Conservation (phyloP, 2,329 filamentous ascomycete genomes). For the Colletotrichum scovillei region DNA sequence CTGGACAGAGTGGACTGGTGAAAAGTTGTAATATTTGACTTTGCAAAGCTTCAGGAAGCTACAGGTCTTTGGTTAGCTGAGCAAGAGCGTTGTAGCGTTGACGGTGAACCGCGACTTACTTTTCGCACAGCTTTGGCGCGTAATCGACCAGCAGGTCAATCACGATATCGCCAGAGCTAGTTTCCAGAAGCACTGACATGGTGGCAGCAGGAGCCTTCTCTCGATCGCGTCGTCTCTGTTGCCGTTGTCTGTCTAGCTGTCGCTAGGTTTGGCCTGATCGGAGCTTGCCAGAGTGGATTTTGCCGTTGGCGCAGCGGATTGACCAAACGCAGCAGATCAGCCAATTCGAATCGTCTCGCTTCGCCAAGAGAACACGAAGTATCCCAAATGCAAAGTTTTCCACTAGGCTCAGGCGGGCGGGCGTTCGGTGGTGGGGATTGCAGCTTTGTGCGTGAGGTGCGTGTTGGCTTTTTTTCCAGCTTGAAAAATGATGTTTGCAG, state of each 20-base stretch:
- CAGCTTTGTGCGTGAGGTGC: not conserved
- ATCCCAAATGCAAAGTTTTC: not conserved
- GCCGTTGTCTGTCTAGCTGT: not conserved
- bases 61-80: conserved; percentile 66
- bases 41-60: conserved; percentile 99
- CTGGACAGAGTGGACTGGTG: conserved; percentile 90
- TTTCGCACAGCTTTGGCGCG: conserved; percentile 92
- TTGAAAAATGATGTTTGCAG: conserved; percentile 12
- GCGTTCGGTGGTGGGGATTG: not conserved
- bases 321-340: conserved; percentile 4
- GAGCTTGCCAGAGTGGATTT: conserved; percentile 8
- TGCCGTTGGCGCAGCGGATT: not conserved
- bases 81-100: conserved; percentile 23
- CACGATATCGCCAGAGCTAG: conserved; percentile 91
- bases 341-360: not conserved
- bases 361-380: not conserved
- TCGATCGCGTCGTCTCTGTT: not conserved
- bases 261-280: not conserved
- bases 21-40: conserved; percentile 98
- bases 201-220: not conserved
- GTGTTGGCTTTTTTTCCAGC: not conserved
- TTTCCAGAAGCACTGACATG: conserved; percentile 96
- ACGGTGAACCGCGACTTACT: conserved; percentile 69
- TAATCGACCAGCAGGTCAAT: conserved; percentile 92
- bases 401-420: not conserved